These are phyloP conservation scores for Cutaneotrichosporon cutaneum DNA, from an alignment of 1,284 basidiomycete genomes.

Conservation along the genomic window DNA sequence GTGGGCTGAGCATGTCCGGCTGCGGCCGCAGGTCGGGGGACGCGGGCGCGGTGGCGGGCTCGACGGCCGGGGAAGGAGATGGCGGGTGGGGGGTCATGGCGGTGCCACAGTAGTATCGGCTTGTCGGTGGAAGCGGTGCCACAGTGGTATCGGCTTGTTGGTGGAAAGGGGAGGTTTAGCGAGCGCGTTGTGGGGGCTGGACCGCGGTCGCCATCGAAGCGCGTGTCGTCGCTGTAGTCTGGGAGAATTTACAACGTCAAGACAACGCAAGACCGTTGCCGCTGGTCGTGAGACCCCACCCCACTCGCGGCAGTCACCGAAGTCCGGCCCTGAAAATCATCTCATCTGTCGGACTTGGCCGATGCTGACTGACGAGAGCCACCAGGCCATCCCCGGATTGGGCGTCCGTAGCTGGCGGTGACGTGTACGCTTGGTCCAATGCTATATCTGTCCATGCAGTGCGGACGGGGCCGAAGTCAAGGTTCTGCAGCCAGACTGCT, in stretches of 20 bases:
- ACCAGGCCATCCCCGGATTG: too few relatives aligned
- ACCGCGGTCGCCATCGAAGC: neutral
- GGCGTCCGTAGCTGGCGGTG: too few relatives aligned
- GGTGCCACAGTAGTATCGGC: neutral
- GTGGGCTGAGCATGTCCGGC: neutral
- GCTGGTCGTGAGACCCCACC: neutral
- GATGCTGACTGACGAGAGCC: neutral
- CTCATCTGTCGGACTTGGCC: slow-evolving; percentile 4
- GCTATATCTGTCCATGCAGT: too few relatives aligned
- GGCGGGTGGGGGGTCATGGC: neutral
- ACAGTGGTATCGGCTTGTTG: neutral
- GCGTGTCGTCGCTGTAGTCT: neutral
- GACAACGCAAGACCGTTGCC: neutral
- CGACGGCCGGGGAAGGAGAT: neutral
- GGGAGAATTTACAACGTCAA: neutral
- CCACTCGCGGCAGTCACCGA: neutral
- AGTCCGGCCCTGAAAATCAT: neutral
- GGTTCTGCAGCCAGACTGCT: too few relatives aligned
- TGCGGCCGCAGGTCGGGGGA: neutral
- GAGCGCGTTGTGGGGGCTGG: neutral
- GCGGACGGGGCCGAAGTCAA: too few relatives aligned
- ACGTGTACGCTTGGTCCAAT: too few relatives aligned
- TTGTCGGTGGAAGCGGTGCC: neutral
- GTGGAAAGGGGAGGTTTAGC: neutral
- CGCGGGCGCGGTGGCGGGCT: neutral